These are phyloP conservation scores for Exophiala aquamarina DNA, from an alignment of 2,329 filamentous ascomycete genomes.

Conservation along the genomic window DNA sequence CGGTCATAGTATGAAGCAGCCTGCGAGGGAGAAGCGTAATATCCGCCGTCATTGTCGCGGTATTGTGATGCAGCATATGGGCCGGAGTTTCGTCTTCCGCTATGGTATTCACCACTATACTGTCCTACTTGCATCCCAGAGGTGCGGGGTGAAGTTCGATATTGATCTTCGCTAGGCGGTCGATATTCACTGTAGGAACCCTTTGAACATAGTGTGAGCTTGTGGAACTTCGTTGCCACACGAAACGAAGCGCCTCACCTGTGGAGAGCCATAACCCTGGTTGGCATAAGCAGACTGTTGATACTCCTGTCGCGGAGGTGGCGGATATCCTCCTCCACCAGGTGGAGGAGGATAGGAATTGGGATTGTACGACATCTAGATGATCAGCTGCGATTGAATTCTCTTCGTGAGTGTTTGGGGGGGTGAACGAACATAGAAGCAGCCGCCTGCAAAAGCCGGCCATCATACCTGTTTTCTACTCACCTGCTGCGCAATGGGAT, in stretches of 20 bases:
- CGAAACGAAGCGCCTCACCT: constrained; percentile 5
- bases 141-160: constrained; percentile 19
- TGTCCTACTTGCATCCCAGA: constrained; percentile 23
- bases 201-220: constrained; percentile 9
- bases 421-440: no score
- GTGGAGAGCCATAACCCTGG: constrained; percentile 13
- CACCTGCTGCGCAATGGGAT: no score
- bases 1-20: constrained; percentile 15
- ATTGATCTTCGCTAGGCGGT: constrained; percentile 25
- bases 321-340: constrained; percentile 11
- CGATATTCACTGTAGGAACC: constrained; percentile 17
- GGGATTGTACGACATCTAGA: neutral
- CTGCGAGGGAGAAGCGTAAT: constrained; percentile 15
- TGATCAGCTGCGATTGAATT: no score
- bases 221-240: neutral
- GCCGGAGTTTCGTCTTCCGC: constrained; percentile 21
- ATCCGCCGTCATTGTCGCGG: constrained; percentile 12
- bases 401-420: no score
- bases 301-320: constrained; percentile 10
- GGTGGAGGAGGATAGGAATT: constrained; percentile 17
- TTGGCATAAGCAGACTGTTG: no score
- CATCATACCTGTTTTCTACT: no score
- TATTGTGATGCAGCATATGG: constrained; percentile 21
- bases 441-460: no score
- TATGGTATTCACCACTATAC: constrained; percentile 19